These are phyloP conservation scores for Oropetium thomaeum DNA, from an alignment of 176 grass and related monocot genomes.

Conservation along the genomic window DNA sequence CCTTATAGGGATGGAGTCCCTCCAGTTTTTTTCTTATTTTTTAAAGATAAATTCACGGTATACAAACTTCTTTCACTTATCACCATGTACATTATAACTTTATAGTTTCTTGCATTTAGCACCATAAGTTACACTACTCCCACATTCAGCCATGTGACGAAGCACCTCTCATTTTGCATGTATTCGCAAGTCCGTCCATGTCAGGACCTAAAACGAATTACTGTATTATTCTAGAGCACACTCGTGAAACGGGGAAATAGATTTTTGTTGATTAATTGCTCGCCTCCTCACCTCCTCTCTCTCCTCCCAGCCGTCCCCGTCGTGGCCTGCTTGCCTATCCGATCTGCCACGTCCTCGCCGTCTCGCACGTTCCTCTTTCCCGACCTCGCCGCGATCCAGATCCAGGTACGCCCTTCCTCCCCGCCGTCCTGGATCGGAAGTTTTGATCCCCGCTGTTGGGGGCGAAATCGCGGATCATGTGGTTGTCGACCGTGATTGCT, in stretches of 20 bases:
- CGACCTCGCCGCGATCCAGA: constrained; percentile 21
- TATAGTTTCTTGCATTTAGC: too few relatives aligned
- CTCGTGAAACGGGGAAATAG: constrained; percentile 13
- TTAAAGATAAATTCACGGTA: neutral
- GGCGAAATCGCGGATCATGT: constrained; percentile 1
- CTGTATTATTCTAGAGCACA: neutral
- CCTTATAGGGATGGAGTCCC: too few relatives aligned
- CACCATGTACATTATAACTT: neutral
- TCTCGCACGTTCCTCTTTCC: constrained; percentile 29
- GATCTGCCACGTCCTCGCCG: constrained; percentile 34
- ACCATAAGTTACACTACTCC: too few relatives aligned
- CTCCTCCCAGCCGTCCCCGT: constrained; percentile 22
- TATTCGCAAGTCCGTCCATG: too few relatives aligned
- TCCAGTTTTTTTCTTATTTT: neutral
- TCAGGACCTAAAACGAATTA: neutral
- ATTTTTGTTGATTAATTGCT: constrained; percentile 22
- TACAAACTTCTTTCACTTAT: neutral
- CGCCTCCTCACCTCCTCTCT: neutral
- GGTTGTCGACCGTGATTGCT: neutral
- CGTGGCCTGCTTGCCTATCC: constrained; percentile 27
- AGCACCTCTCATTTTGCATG: neutral
- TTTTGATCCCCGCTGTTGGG: neutral
- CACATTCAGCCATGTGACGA: constrained; percentile 1
- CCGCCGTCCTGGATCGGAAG: neutral
- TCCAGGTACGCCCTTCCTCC: neutral